phyloP scores from a whole-genome alignment of 805 yeast genomes.

The Candida mattraensis region DNA sequence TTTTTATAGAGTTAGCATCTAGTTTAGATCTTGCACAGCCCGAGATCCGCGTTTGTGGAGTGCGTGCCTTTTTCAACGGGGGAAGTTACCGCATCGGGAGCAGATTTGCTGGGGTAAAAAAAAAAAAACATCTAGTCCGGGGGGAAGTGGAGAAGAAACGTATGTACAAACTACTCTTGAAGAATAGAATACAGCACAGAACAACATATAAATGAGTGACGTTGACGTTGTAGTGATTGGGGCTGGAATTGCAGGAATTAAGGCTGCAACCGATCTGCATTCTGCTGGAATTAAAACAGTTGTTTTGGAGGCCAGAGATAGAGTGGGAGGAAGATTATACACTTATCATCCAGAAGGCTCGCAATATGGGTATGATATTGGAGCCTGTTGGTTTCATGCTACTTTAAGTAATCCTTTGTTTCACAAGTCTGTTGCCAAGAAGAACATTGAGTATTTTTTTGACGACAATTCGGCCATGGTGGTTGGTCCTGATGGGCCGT shows the following conservation, averaged over 20 bases:
- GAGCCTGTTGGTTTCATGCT: conserved; percentile 59
- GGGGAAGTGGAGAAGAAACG: too few species aligned
- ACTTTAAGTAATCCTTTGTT: conserved; percentile 42
- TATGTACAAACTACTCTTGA: too few species aligned
- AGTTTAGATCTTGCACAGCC: too few species aligned
- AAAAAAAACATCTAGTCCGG: too few species aligned
- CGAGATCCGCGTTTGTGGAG: too few species aligned
- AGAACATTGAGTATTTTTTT: conserved; percentile 26
- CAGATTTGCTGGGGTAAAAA: too few species aligned
- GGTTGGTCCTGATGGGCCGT: conserved; percentile 27
- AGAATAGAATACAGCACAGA: too few species aligned
- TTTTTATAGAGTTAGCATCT: too few species aligned
- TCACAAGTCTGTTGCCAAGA: conserved; percentile 26
- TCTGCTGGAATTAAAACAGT: conserved; percentile 36
- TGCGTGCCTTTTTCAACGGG: too few species aligned
- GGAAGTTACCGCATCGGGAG: too few species aligned
- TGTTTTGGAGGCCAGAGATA: conserved; percentile 46
- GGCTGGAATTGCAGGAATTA: conserved; percentile 53
- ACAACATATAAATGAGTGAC: background rate
- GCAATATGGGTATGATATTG: conserved; percentile 41
- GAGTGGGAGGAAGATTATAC: conserved; percentile 46
- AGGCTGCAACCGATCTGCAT: conserved; percentile 43
- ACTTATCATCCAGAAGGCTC: conserved; percentile 29
- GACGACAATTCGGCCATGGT: conserved; percentile 37
- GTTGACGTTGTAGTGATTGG: conserved; percentile 45